Percentiles rank a stretch among this genome's conserved stretches.
These are phyloP conservation scores for Myochromella boudieri DNA, from an alignment of 768 basidiomycete species.

Conservation along the genomic window DNA sequence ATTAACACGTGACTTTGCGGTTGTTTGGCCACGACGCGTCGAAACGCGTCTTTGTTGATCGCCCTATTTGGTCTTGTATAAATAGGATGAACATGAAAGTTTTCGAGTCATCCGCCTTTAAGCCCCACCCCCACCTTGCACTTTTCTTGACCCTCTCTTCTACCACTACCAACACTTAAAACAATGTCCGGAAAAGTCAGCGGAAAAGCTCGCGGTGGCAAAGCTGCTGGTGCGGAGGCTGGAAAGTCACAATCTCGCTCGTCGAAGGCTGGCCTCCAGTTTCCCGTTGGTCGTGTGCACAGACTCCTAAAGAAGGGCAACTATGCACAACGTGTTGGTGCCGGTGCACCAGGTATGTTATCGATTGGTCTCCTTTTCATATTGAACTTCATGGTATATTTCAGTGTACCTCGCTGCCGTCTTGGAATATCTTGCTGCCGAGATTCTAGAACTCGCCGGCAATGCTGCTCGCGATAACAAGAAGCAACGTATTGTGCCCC, in stretches of 20 bases:
- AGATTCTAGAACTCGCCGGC: slow-evolving; percentile 84
- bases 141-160: slow-evolving; percentile 10
- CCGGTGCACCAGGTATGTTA: slow-evolving; percentile 67
- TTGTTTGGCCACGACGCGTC: slow-evolving; percentile 36
- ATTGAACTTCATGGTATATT: not conserved
- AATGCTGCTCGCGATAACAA: slow-evolving; percentile 73
- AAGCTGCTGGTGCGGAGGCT: slow-evolving; percentile 37
- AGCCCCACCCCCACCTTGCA: slow-evolving; percentile 7
- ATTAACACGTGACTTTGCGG: slow-evolving; percentile 33
- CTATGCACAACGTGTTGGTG: slow-evolving; percentile 77
- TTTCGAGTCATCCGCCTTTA: slow-evolving; percentile 3
- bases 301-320: slow-evolving; percentile 76
- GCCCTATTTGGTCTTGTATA: slow-evolving; percentile 21
- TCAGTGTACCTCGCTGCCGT: slow-evolving; percentile 81
- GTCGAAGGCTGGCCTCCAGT: slow-evolving; percentile 64
- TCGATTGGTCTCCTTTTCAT: not conserved
- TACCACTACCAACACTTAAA: slow-evolving; percentile 11
- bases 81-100: slow-evolving; percentile 17
- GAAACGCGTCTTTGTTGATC: slow-evolving; percentile 39
- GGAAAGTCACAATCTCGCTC: slow-evolving; percentile 61
- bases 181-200: slow-evolving; percentile 45
- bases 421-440: slow-evolving; percentile 81
- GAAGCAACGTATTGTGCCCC: slow-evolving; percentile 86
- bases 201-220: slow-evolving; percentile 32
- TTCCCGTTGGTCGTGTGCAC: slow-evolving; percentile 84